Percentiles rank a stretch among this genome's conserved stretches.
These are phyloP conservation scores for Thielaviopsis ethacetica DNA, from an alignment of 2,329 filamentous ascomycete genomes.

Conservation along the genomic window DNA sequence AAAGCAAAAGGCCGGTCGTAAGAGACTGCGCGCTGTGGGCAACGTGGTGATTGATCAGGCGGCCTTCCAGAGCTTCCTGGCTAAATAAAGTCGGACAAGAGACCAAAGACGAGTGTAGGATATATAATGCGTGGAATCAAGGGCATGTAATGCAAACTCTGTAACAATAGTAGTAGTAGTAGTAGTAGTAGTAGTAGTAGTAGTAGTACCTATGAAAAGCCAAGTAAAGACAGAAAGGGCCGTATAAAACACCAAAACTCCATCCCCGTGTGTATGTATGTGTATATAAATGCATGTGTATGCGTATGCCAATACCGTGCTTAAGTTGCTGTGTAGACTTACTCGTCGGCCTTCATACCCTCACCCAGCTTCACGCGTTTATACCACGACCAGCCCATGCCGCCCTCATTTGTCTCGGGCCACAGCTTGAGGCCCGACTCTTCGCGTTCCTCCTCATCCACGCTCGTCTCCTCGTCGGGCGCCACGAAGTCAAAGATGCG, in stretches of 20 bases:
- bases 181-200: slow-evolving; percentile 3
- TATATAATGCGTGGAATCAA: not conserved
- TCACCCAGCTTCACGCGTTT: slow-evolving; percentile 17
- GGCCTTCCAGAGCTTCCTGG: slow-evolving; percentile 84
- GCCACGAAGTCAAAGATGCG: slow-evolving; percentile 41
- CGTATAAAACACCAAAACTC: not conserved
- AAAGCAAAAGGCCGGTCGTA: slow-evolving; percentile 91
- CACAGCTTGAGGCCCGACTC: slow-evolving; percentile 28
- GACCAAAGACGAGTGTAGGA: not conserved
- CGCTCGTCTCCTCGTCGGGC: not conserved
- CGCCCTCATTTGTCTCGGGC: slow-evolving; percentile 22
- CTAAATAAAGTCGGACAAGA: slow-evolving; percentile 31
- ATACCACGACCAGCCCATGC: slow-evolving; percentile 21
- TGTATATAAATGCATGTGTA: not conserved
- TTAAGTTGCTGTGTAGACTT: not conserved
- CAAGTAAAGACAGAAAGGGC: not conserved
- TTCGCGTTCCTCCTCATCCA: slow-evolving; percentile 14
- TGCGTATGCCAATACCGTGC: not conserved
- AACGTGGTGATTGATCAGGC: slow-evolving; percentile 95
- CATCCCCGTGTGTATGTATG: not conserved
- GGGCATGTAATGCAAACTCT: not conserved
- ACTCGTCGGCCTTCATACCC: slow-evolving; percentile 3
- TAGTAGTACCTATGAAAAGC: not conserved
- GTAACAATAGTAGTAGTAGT: slow-evolving; percentile 6
- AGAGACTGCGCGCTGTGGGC: slow-evolving; percentile 67